Conservation (phyloP, 305 asterid genomes). For the Fraxinus albicans region DNA sequence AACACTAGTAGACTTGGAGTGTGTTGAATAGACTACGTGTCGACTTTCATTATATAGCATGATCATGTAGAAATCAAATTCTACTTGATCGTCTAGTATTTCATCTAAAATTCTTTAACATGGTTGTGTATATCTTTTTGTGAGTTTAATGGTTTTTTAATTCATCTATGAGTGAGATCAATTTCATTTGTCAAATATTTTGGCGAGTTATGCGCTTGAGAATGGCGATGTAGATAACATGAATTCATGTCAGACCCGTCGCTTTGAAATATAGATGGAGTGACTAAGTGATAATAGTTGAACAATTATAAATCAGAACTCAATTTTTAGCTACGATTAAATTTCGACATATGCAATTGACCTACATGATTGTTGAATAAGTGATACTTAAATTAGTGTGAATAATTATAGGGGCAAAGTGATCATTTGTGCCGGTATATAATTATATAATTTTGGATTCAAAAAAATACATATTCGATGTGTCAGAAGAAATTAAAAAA, state of each 20-base stretch:
- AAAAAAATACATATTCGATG: not conserved
- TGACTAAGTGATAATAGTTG: not conserved
- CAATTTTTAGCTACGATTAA: not conserved
- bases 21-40: not conserved
- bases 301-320: not conserved
- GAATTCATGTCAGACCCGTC: not conserved
- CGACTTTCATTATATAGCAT: not conserved
- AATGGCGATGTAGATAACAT: not conserved
- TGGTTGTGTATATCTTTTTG: not conserved
- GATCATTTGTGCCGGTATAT: not conserved
- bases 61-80: not conserved
- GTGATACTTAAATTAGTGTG: not conserved
- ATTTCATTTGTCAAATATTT: not conserved
- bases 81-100: not conserved
- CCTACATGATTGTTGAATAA: not conserved
- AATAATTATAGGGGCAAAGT: not conserved
- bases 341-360: not conserved
- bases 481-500: too few species aligned
- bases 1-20: not conserved
- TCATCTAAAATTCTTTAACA: not conserved
- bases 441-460: not conserved
- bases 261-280: not conserved
- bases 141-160: not conserved
- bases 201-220: not conserved
- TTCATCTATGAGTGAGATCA: not conserved